Conservation (phyloP, 2,329 filamentous ascomycete genomes). For the Stachybotrys chartarum region DNA sequence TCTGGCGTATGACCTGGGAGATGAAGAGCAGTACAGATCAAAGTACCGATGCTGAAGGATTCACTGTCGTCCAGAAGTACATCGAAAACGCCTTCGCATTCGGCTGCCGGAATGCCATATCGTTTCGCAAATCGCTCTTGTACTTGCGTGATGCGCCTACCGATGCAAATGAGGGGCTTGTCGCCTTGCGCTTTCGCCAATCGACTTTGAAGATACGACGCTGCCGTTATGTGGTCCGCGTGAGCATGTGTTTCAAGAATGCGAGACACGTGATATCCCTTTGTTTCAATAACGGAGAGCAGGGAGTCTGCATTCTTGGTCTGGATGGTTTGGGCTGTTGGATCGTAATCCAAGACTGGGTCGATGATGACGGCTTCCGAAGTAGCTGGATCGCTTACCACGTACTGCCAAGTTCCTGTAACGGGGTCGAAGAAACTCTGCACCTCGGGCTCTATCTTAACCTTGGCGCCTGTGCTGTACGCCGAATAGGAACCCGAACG, state of each 20-base stretch:
- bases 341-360: constrained; percentile 50
- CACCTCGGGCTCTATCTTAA: constrained; percentile 21
- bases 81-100: constrained; percentile 41
- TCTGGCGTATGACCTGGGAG: constrained; percentile 54
- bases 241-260: constrained; percentile 57
- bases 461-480: background rate
- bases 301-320: constrained; percentile 45
- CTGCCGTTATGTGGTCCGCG: constrained; percentile 52
- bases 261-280: constrained; percentile 37
- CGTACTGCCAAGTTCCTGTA: constrained; percentile 50
- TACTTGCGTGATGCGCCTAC: constrained; percentile 40
- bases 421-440: constrained; percentile 29
- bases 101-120: constrained; percentile 36
- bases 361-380: constrained; percentile 49
- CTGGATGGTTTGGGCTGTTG: constrained; percentile 27
- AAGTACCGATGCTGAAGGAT: constrained; percentile 37
- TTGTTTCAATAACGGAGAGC: constrained; percentile 30
- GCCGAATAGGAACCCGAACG: no score
- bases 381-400: constrained; percentile 46
- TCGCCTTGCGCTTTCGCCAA: constrained; percentile 24
- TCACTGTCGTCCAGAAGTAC: constrained; percentile 46
- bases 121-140: constrained; percentile 39
- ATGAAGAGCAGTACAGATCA: constrained; percentile 38
- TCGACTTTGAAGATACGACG: constrained; percentile 44
- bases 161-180: constrained; percentile 41